Evolutionary conservation across 352 stramenopile genomes (phyloP).

Genomic region (Peronospora belbahrii): DNA sequence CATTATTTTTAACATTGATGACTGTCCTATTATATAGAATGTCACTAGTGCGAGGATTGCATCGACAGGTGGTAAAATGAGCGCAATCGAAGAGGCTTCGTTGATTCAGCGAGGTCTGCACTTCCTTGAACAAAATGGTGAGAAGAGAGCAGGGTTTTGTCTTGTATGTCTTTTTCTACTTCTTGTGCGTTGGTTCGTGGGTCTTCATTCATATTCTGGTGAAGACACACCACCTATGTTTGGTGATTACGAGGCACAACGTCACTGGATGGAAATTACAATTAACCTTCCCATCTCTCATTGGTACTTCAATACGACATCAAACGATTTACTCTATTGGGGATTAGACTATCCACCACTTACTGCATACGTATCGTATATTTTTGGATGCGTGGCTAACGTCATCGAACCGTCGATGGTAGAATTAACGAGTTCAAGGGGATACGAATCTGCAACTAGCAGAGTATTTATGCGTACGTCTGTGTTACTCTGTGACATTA

Average conservation of each 20-base stretch:
- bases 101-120: slow-evolving; percentile 38
- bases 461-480: slow-evolving; percentile 90
- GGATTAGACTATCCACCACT: slow-evolving; percentile 97
- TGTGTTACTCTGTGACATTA: slow-evolving; percentile 89
- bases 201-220: slow-evolving; percentile 79
- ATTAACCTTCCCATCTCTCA: slow-evolving; percentile 86
- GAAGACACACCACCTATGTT: slow-evolving; percentile 76
- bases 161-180: slow-evolving; percentile 55
- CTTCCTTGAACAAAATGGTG: slow-evolving; percentile 47
- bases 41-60: slow-evolving; percentile 11
- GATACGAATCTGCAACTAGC: slow-evolving; percentile 79
- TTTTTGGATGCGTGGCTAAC: slow-evolving; percentile 71
- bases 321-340: slow-evolving; percentile 95
- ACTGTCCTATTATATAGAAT: too few relatives aligned
- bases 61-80: slow-evolving; percentile 15
- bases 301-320: slow-evolving; percentile 91
- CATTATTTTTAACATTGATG: too few relatives aligned
- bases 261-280: slow-evolving; percentile 99
- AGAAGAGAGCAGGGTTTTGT: slow-evolving; percentile 33
- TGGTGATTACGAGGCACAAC: slow-evolving; percentile 97
- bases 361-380: slow-evolving; percentile 87
- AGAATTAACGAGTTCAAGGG: slow-evolving; percentile 59
- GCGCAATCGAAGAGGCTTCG: slow-evolving; percentile 11
- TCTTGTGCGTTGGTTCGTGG: slow-evolving; percentile 67
- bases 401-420: slow-evolving; percentile 84